A percentile compares a stretch with the other conserved stretches of the same genome.
Conservation (phyloP, 495 filamentous ascomycete species). For the Thozetella sp. region DNA sequence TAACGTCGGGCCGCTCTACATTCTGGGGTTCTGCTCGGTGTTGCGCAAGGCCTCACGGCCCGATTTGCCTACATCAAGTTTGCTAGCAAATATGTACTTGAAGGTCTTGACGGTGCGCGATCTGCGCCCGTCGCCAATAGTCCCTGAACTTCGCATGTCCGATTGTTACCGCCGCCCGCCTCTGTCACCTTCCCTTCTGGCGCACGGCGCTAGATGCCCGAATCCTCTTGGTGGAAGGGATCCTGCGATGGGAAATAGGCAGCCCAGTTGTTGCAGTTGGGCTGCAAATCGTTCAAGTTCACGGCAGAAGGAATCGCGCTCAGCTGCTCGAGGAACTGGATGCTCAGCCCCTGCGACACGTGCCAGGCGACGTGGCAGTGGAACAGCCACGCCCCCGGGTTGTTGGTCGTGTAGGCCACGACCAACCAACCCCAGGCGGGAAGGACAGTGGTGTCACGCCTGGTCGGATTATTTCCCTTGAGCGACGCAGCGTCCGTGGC, state of each 20-base stretch:
- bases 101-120: too few species aligned
- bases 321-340: slow-evolving; percentile 47
- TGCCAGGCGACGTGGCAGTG: slow-evolving; percentile 56
- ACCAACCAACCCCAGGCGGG: slow-evolving; percentile 47
- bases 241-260: slow-evolving; percentile 18
- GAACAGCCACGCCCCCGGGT: slow-evolving; percentile 56
- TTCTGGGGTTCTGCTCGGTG: too few species aligned
- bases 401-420: slow-evolving; percentile 55
- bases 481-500: slow-evolving; percentile 21
- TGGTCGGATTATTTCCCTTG: slow-evolving; percentile 44
- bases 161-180: neutral
- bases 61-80: too few species aligned
- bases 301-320: slow-evolving; percentile 17
- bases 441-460: slow-evolving; percentile 63
- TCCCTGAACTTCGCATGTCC: neutral
- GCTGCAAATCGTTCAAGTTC: slow-evolving; percentile 16
- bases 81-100: neutral
- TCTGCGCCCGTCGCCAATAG: too few species aligned
- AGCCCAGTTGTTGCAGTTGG: slow-evolving; percentile 23
- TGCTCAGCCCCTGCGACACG: slow-evolving; percentile 39
- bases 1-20: too few species aligned
- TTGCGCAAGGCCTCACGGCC: too few species aligned
- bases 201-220: slow-evolving; percentile 14
- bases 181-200: neutral
- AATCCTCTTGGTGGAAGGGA: slow-evolving; percentile 23